Percentiles rank a stretch among this genome's conserved stretches.
These are phyloP conservation scores for Sugiyamaella xylanicola DNA, from an alignment of 1,139 yeast genomes.

Conservation along the genomic window DNA sequence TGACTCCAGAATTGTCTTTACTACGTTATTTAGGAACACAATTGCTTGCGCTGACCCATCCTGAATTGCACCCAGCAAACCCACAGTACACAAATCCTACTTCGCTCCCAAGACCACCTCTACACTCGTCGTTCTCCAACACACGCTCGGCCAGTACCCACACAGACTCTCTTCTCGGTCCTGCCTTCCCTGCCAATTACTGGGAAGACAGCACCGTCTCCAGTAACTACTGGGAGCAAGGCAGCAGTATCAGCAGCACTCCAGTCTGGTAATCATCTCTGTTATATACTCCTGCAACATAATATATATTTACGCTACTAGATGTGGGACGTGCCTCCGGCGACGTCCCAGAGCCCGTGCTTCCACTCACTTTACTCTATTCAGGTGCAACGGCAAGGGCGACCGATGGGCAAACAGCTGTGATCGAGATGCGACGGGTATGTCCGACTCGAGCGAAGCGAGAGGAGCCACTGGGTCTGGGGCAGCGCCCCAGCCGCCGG, in stretches of 20 bases:
- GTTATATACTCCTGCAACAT: not conserved
- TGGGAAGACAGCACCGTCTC: constrained; percentile 28
- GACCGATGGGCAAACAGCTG: not conserved
- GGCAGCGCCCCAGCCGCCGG: constrained; percentile 14
- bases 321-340: not conserved
- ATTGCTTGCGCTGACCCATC: constrained; percentile 23
- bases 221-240: constrained; percentile 27
- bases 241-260: constrained; percentile 27
- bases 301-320: not conserved
- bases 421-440: not conserved
- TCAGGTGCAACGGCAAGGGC: too few species aligned
- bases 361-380: not conserved
- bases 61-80: constrained; percentile 3
- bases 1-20: constrained; percentile 27
- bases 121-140: constrained; percentile 2
- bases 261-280: constrained; percentile 26
- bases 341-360: not conserved
- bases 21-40: constrained; percentile 26
- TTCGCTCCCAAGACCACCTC: not conserved
- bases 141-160: constrained; percentile 18
- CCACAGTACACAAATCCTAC: not conserved
- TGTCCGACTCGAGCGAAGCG: not conserved
- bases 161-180: constrained; percentile 18
- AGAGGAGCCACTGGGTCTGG: constrained; percentile 5
- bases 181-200: constrained; percentile 21